These are phyloP conservation scores for Canna indica DNA, from an alignment of 176 grass and related monocot species.

Conservation along the genomic window DNA sequence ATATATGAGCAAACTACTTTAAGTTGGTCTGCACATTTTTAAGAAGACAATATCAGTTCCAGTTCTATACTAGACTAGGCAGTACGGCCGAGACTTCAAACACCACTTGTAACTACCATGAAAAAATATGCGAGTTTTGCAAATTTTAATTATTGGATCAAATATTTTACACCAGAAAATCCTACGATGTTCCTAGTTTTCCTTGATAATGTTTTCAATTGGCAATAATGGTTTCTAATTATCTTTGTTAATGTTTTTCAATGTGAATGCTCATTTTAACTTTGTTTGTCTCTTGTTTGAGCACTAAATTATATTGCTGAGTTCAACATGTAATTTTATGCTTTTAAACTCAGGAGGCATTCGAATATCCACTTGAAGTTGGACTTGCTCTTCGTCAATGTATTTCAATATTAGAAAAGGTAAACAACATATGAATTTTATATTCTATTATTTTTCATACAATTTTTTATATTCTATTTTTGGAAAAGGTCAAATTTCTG, in stretches of 20 bases:
- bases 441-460: background rate
- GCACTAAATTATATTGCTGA: background rate
- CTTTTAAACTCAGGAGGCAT: constrained; percentile 36
- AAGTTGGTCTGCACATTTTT: too few species aligned
- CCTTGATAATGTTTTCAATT: background rate
- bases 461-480: background rate
- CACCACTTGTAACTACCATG: too few species aligned
- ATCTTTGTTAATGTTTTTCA: background rate
- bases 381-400: constrained; percentile 49
- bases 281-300: background rate
- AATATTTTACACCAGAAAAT: too few species aligned
- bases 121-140: too few species aligned
- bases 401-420: constrained; percentile 78
- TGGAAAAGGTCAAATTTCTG: background rate
- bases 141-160: too few species aligned
- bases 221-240: background rate
- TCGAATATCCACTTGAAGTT: constrained; percentile 34
- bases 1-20: too few species aligned
- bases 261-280: background rate
- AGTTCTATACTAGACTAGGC: too few species aligned
- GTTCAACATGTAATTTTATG: background rate
- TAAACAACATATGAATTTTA: background rate
- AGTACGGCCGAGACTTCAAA: too few species aligned
- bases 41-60: too few species aligned
- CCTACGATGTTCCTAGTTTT: too few species aligned